phyloP scores from a whole-genome alignment of 768 basidiomycete genomes.

The Podaxis pistillaris region DNA sequence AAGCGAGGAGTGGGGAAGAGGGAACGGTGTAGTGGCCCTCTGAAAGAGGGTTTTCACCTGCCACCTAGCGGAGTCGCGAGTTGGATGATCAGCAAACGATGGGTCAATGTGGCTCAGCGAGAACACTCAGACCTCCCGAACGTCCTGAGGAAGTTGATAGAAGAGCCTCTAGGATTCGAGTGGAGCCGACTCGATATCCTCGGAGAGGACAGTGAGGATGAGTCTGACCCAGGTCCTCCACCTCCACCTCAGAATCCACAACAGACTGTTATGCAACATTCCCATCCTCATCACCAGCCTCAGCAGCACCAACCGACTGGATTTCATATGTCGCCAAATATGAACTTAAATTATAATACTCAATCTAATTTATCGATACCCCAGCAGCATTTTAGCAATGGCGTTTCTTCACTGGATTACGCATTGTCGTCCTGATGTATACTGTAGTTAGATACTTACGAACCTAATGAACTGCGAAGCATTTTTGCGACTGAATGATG shows the following conservation, averaged over 20 bases:
- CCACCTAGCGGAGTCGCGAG: slow-evolving; percentile 63
- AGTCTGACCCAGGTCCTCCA: slow-evolving; percentile 25
- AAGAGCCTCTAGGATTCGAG: slow-evolving; percentile 48
- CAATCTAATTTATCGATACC: slow-evolving; percentile 20
- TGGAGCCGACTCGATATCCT: slow-evolving; percentile 48
- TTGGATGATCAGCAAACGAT: slow-evolving; percentile 78
- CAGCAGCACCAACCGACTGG: slow-evolving; percentile 6
- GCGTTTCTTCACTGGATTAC: slow-evolving; percentile 35
- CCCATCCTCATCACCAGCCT: slow-evolving; percentile 10
- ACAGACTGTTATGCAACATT: slow-evolving; percentile 9
- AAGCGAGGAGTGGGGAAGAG: slow-evolving; percentile 59
- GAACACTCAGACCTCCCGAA: slow-evolving; percentile 48
- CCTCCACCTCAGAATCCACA: slow-evolving; percentile 1
- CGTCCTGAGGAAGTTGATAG: slow-evolving; percentile 40
- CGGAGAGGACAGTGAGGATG: slow-evolving; percentile 57
- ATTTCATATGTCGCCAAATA: slow-evolving; percentile 9
- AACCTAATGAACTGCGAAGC: background rate
- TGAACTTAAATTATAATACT: slow-evolving; percentile 16
- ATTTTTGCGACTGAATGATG: background rate
- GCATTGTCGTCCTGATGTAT: slow-evolving; percentile 25
- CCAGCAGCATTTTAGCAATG: slow-evolving; percentile 20
- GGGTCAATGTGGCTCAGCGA: slow-evolving; percentile 44
- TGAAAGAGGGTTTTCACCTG: slow-evolving; percentile 54
- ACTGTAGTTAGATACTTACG: background rate
- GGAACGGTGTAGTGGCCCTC: slow-evolving; percentile 50